Conservation (phyloP, 2,329 filamentous ascomycete species). For the Stagonosporopsis chrysanthemi region DNA sequence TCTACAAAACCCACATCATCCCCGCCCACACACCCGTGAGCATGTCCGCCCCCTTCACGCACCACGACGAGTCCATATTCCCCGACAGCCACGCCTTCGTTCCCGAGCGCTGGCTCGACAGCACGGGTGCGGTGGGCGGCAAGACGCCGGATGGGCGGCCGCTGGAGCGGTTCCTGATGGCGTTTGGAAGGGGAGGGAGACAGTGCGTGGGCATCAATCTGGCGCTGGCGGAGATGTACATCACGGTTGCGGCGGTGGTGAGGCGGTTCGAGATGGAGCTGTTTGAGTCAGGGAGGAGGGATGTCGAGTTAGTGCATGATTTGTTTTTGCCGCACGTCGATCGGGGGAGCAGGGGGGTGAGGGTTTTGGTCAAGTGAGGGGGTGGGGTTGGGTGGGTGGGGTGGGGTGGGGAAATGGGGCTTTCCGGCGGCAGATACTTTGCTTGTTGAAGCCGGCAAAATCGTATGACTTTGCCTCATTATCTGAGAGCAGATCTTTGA, state of each 20-base stretch:
- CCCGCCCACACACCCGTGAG: slow-evolving; percentile 38
- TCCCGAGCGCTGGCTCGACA: slow-evolving; percentile 42
- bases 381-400: too few relatives aligned
- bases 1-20: slow-evolving; percentile 22
- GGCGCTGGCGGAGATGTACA: slow-evolving; percentile 20
- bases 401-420: too few relatives aligned
- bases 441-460: too few relatives aligned
- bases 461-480: too few relatives aligned
- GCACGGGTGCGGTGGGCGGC: background rate
- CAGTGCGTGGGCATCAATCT: slow-evolving; percentile 24
- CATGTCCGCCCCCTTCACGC: slow-evolving; percentile 37
- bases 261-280: slow-evolving; percentile 18
- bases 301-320: slow-evolving; percentile 20
- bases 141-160: slow-evolving; percentile 7
- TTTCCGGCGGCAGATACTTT: too few relatives aligned
- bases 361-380: slow-evolving; percentile 8
- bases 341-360: slow-evolving; percentile 12
- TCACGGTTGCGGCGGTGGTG: slow-evolving; percentile 21
- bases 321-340: slow-evolving; percentile 19
- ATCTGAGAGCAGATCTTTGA: too few relatives aligned
- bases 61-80: slow-evolving; percentile 35
- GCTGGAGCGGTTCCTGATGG: slow-evolving; percentile 20
- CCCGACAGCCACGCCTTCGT: slow-evolving; percentile 25
- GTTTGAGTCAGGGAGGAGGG: slow-evolving; percentile 15
- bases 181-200: slow-evolving; percentile 22